Evolutionary conservation across 768 basidiomycete genomes (phyloP).

Genomic region (Suillus subalutaceus): DNA sequence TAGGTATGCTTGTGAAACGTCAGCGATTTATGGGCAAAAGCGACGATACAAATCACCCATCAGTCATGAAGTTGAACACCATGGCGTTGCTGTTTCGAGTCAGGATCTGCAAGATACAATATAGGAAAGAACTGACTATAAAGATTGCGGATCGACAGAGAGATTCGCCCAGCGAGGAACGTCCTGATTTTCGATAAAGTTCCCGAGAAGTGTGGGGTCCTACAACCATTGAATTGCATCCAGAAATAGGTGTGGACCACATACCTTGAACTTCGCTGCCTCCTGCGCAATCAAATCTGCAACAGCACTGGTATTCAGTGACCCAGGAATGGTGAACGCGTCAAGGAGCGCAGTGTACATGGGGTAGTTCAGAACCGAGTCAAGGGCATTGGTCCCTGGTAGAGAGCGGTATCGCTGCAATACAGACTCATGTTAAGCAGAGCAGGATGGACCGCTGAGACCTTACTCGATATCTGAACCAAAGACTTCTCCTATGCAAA

Average conservation of each 20-base stretch:
- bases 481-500: slow-evolving; percentile 85
- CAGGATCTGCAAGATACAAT: not conserved
- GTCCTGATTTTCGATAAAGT: slow-evolving; percentile 83
- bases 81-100: slow-evolving; percentile 61
- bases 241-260: not conserved
- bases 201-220: slow-evolving; percentile 52
- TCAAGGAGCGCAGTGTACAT: slow-evolving; percentile 63
- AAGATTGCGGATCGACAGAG: slow-evolving; percentile 71
- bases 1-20: slow-evolving; percentile 54
- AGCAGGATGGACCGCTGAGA: slow-evolving; percentile 1
- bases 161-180: slow-evolving; percentile 72
- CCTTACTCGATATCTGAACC: slow-evolving; percentile 53
- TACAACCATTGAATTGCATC: slow-evolving; percentile 3
- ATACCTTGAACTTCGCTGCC: slow-evolving; percentile 53
- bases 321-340: slow-evolving; percentile 76
- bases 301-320: slow-evolving; percentile 61
- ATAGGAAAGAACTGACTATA: slow-evolving; percentile 49
- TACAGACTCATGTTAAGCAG: slow-evolving; percentile 14
- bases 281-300: slow-evolving; percentile 54
- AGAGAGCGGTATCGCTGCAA: slow-evolving; percentile 55
- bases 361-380: slow-evolving; percentile 75
- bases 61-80: slow-evolving; percentile 74
- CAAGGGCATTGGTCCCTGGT: slow-evolving; percentile 63
- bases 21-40: not conserved
- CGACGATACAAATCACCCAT: slow-evolving; percentile 45